Base-by-base conservation (phyloP, 1,284 basidiomycete species). In the Ceratobasidium sp. region DNA sequence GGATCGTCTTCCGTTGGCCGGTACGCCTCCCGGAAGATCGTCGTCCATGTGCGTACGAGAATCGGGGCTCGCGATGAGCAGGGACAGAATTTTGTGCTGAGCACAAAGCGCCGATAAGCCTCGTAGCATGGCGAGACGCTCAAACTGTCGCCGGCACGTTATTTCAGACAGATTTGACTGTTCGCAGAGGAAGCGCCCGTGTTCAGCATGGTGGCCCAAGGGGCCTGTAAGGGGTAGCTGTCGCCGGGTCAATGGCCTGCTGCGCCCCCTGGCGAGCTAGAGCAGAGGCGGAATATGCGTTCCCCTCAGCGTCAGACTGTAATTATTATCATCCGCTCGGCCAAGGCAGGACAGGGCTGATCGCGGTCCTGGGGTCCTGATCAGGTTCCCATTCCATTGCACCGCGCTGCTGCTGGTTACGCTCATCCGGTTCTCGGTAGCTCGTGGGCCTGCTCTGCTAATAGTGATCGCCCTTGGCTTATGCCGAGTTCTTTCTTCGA, bases 291-390 rank as follows among this genome's bases (percentile, higher is more conserved):
- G 43, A 28, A 49, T 64, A 18, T 43, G 16, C 46, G 3, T 49
- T 7, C 16, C 16, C 21, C 41, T 49, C 23, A 18, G 44, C 16
- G 8, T 9, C 49, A 49, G 9, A 23, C 32, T 28, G 41, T 47
- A 38, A 26, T 64, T 49, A 46, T 62, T 47, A 49, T 14, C n/a
- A 21, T 62, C 13, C 59, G 8, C n/a, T n/a, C n/a, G n/a, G n/a
- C n/a, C n/a, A n/a, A n/a, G n/a, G n/a, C n/a, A n/a, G n/a, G n/a
- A n/a, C 28, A 64, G 23, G 61, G 63, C 18, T 47, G 63, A 66
- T 66, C n/a, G 32, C 47, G 49, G 63, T 66, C 43, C 63, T 49
- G 63, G 63, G 63, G 63, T 66, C 63, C 61, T 35, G 18, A 14
- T 21, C 32, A 14, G 23, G 18, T 52, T 41, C 38, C 18, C 28